Base-by-base conservation (phyloP, 805 yeast genomes). In the Blastobotrys mokoenaii region DNA sequence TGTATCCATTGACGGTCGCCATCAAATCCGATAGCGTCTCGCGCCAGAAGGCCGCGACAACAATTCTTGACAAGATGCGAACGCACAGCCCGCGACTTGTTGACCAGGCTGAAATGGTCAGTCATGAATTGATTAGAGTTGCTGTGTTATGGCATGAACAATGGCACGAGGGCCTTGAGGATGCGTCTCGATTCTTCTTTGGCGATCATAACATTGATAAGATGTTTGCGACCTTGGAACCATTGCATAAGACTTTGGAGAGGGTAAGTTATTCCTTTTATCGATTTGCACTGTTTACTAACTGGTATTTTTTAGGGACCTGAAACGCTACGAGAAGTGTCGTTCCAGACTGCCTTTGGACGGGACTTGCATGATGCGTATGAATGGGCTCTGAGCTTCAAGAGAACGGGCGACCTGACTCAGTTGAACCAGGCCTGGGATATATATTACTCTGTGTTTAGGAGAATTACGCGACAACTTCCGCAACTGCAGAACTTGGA, bases 361-460 rank as follows among this genome's bases (percentile, higher is more conserved):
- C 74, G 95, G 49, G 99, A 93, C 52, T 69, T 93, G 48, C 80
- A 79, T 27, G 96, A 88, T 63, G 98, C 98, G 0, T 80, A 83
- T 56, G 95, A 88, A 56, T 90, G 97, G 96, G 82, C 89, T 1
- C 70, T 80, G 61, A 85, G 86, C 58, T 93, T 78, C 67, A 82
- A 86, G 60, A 71, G 87, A 39, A 83, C 95, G 0, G 84, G 81
- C 48, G 97, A 93, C 60, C 77, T 81, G 41, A 81, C 94, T 18
- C 90, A 88, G 55, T 66, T 90, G 63, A 88, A 89, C 58, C 97
- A 93, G 64, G 97, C 97, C 0, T 90, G 98, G 98, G 97, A 90
- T 62, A 82, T 89, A 14, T 90, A 90, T 61, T 89, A 90, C 63
- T 84, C 83, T 53, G 96, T 93, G 2, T 93, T 90, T 77, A 77